Conservation (phyloP, 768 basidiomycete genomes). For the Tephrocybe sp. region DNA sequence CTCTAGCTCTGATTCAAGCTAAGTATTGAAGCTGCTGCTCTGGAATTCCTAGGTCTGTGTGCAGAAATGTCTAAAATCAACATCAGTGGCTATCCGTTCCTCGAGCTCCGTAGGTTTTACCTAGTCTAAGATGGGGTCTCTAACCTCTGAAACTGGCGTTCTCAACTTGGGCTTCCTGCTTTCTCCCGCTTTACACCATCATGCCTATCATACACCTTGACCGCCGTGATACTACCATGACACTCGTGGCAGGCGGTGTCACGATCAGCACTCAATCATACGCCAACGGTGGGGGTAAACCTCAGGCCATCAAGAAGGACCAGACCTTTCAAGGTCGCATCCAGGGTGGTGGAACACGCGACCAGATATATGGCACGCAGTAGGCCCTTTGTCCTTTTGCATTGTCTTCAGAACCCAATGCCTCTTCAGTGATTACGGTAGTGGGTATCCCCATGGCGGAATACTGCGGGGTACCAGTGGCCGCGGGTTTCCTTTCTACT, state of each 20-base stretch:
- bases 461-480: constrained; percentile 1
- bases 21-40: no score
- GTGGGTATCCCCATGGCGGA: constrained; percentile 10
- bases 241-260: neutral
- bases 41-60: no score
- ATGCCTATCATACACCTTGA: neutral
- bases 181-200: neutral
- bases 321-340: constrained; percentile 8
- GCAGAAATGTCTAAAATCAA: no score
- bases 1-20: no score
- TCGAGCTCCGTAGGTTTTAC: no score
- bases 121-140: neutral
- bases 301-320: neutral
- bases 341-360: constrained; percentile 8
- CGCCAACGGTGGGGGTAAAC: constrained; percentile 7
- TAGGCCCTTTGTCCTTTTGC: neutral
- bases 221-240: neutral
- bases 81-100: no score
- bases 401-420: neutral
- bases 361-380: constrained; percentile 8
- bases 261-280: neutral
- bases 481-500: constrained; percentile 15
- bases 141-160: constrained; percentile 7
- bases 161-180: neutral
- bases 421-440: constrained; percentile 7